Evolutionary conservation across 805 yeast genomes (phyloP), one percentile per base, ranked within the genome.

Genomic region (Yarrowia yakushimensis): DNA sequence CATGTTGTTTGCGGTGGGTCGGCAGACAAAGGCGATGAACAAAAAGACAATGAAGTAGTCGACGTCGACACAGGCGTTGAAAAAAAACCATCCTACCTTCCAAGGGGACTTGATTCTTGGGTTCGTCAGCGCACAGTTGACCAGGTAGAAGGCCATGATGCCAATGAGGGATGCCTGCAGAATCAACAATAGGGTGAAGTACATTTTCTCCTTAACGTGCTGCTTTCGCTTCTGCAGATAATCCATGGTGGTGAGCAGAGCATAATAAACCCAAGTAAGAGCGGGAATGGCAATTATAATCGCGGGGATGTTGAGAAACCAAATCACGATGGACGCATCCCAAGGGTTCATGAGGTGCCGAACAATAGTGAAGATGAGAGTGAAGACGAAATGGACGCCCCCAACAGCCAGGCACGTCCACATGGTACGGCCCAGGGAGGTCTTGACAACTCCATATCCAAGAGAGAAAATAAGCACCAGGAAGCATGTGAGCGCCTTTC

Each of bases 1-100:
- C 70, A 92, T 88, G 63, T 97, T 91, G 41, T 96, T 90, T 68
- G 88, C 94, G 0, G 97, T 93, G 61, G 99, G 99, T 74, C 99
- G 86, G 98, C 99, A 94, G 66, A 94, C 82, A 78, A 91, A 84
- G 5, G 97, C 89, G 66, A 94, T 80, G 10, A 91, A 83, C 69
- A 87, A 82, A 73, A 94, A 92, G 37, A 91, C 92, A 52, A 86
- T 75, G 71, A 88, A 90, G 76, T 90, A 94, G 13, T 91, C 86
- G 54, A 90, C 81, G 54, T 96, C 86, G 39, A 97, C 96, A 97
- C 98, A 92, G 77, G 96, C 96, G 69, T 93, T 97, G 46, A 87
- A 81, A 61, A 90, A 75, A 69, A 94, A 90, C 78, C 90, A 92
- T 70, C 96, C 84, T 45, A 90, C 82, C 75, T 92, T 89, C 99